Base-by-base conservation (phyloP, 192 early-diverging fungal species). In the Entomortierella chlamydospora region DNA sequence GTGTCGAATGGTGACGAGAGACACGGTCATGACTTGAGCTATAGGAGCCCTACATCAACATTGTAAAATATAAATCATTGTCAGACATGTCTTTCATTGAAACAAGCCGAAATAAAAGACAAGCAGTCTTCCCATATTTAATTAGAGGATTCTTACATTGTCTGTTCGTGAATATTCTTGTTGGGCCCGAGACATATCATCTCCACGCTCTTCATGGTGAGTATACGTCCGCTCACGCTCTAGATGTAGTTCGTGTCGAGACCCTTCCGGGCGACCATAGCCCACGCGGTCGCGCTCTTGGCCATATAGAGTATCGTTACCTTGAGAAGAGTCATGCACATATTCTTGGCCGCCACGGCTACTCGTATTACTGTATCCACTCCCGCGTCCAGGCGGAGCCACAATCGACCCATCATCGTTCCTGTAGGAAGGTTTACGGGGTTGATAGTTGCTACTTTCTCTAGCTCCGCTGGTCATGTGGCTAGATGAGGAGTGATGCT, bases 371-470 rank as follows among this genome's bases (percentile, higher is more conserved):
- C 58, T 29, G 23, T 37, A 39, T 41, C 67, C 67, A 23, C 49
- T 26, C 25, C 67, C 45, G 29, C 69, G 69, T 56, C 45, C 53
- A 33, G 69, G 17, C 22, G 55, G 66, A 2, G 33, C 28, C 11
- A 49, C 26, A 2, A 55, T 37, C 6, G 69, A 47, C 7, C 60
- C 69, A 62, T 71, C 60, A 25, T 71, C 69, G 0, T 41, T 29
- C 17, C 69, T 59, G 41, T 52, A 62, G 0, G 41, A 29, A 1
- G 69, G 59, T 29, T 62, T 71, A 12, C 69, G 58, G 31, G 69
- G 59, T 29, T 71, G 69, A 25, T 71, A 71, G 30, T 62, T 71
- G 30, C 58, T 71, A 60, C 59, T 71, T 41, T 71, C 69, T 22
- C 69, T 59, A 17, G 59, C 69, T 1, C 69, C 69, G 22, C 59